A percentile compares a stretch with the other conserved stretches of the same genome.
Conservation (phyloP, 805 yeast species). For the Schwanniomyces yamadae region DNA sequence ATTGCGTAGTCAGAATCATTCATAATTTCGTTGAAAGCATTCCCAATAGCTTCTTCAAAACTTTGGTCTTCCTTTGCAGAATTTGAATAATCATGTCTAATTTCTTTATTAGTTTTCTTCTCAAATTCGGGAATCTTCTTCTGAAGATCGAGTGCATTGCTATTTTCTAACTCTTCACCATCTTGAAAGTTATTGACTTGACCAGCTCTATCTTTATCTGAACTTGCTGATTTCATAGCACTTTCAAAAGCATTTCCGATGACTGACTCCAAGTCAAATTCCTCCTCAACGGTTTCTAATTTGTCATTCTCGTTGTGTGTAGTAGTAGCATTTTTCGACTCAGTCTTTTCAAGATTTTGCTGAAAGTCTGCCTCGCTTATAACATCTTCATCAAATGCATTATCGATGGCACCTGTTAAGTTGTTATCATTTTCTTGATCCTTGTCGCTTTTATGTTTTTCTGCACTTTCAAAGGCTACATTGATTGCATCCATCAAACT, state of each 20-base stretch:
- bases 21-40: slow-evolving; percentile 18
- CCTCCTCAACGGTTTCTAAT: slow-evolving; percentile 9
- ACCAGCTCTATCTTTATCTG: background rate
- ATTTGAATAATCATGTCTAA: background rate
- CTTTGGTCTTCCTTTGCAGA: background rate
- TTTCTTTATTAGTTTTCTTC: background rate
- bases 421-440: slow-evolving; percentile 12
- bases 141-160: background rate
- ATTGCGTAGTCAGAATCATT: background rate
- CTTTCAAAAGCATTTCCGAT: slow-evolving; percentile 20
- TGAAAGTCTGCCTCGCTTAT: background rate
- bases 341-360: background rate
- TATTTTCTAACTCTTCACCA: background rate
- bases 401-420: slow-evolving; percentile 29
- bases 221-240: background rate
- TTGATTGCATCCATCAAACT: slow-evolving; percentile 18
- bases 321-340: background rate
- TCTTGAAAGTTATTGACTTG: background rate
- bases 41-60: slow-evolving; percentile 18
- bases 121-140: background rate
- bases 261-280: slow-evolving; percentile 14
- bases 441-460: slow-evolving; percentile 1
- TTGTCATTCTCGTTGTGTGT: slow-evolving; percentile 1
- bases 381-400: slow-evolving; percentile 19
- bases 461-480: slow-evolving; percentile 11